Conservation (phyloP, 2,329 filamentous ascomycete genomes). For the Aspergillus brasiliensis region DNA sequence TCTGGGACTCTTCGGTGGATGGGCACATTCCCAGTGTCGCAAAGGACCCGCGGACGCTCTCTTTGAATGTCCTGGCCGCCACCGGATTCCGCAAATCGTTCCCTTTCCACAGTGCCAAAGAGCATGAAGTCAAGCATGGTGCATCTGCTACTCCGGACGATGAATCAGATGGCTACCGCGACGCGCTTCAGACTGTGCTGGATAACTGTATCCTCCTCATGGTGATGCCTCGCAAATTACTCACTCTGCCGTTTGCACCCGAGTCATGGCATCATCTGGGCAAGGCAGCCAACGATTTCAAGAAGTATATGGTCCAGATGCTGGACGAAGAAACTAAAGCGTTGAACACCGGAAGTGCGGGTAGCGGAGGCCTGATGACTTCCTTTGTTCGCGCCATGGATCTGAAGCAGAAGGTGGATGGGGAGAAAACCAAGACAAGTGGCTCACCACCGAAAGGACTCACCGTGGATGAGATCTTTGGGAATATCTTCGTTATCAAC, state of each 20-base stretch:
- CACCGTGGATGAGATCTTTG: slow-evolving; percentile 6
- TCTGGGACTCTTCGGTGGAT: not conserved
- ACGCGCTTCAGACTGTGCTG: slow-evolving; percentile 4
- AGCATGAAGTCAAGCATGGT: not conserved
- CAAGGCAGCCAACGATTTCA: not conserved
- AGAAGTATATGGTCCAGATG: slow-evolving; percentile 7
- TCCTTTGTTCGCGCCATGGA: slow-evolving; percentile 12
- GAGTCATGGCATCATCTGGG: not conserved
- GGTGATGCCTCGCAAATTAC: not conserved
- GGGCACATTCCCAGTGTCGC: not conserved
- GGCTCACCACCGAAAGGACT: not conserved
- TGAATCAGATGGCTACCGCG: not conserved
- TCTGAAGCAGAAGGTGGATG: slow-evolving; percentile 4
- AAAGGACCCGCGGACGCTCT: slow-evolving; percentile 6
- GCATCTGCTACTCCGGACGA: not conserved
- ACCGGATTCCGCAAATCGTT: slow-evolving; percentile 7
- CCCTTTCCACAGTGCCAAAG: not conserved
- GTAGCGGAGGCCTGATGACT: slow-evolving; percentile 3
- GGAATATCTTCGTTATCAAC: slow-evolving; percentile 11
- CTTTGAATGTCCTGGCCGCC: slow-evolving; percentile 9
- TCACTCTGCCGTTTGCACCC: not conserved
- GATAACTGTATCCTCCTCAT: slow-evolving; percentile 12
- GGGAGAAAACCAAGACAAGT: not conserved
- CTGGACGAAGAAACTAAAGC: slow-evolving; percentile 3
- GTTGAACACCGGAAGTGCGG: not conserved